phyloP scores from a whole-genome alignment of 2,329 filamentous ascomycete species.

The Paraphaeosphaeria minitans region DNA sequence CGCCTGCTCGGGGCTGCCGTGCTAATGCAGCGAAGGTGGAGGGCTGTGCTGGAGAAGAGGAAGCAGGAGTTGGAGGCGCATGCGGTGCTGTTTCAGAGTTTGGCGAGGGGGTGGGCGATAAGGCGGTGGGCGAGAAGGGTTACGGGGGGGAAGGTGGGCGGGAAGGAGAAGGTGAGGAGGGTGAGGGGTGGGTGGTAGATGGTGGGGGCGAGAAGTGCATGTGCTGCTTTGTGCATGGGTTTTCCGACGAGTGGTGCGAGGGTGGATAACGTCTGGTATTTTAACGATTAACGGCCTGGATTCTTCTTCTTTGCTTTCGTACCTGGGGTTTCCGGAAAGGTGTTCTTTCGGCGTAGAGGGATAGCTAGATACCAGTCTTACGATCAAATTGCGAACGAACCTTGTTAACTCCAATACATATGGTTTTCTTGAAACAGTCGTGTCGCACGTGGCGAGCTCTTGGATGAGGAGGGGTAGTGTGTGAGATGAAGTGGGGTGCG shows the following conservation, averaged over 20 bases:
- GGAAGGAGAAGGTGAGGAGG: slow-evolving; percentile 42
- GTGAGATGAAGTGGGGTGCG: no score
- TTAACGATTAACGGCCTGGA: neutral
- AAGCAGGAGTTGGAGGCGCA: slow-evolving; percentile 44
- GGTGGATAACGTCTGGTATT: neutral
- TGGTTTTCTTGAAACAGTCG: neutral
- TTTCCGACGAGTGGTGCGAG: neutral
- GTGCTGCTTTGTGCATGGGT: neutral
- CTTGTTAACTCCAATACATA: neutral
- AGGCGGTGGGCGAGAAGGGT: slow-evolving; percentile 37
- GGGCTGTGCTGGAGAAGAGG: slow-evolving; percentile 43
- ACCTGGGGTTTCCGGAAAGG: neutral
- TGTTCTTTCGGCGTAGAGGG: neutral
- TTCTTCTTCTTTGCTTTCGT: neutral
- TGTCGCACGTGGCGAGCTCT: neutral
- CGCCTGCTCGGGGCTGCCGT: slow-evolving; percentile 49
- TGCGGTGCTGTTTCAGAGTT: slow-evolving; percentile 50
- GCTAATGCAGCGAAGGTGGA: slow-evolving; percentile 53
- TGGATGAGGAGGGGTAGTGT: no score
- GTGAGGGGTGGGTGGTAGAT: slow-evolving; percentile 44
- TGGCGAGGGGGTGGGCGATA: slow-evolving; percentile 49
- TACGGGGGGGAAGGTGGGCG: slow-evolving; percentile 34
- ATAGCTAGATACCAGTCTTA: neutral
- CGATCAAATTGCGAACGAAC: neutral
- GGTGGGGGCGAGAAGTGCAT: neutral